Evolutionary conservation across 345 rosid species (phyloP).

Genomic region (Cardamine chenopodiifolia): DNA sequence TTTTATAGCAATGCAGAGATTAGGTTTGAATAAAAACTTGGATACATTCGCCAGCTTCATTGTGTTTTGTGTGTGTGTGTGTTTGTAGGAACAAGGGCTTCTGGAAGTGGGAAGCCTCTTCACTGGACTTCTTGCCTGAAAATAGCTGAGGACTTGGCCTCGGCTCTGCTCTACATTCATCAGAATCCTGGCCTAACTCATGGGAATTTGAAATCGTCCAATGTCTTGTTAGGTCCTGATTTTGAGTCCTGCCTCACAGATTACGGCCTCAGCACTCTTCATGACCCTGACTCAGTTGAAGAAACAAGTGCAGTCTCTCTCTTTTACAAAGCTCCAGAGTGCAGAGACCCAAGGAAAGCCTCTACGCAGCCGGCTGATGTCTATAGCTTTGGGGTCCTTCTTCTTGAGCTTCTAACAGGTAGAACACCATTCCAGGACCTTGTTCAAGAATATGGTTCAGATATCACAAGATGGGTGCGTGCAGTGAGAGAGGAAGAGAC

Average conservation of each 20-base stretch:
- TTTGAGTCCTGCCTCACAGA: slow-evolving; percentile 97
- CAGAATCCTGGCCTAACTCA: slow-evolving; percentile 83
- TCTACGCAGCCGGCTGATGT: slow-evolving; percentile 82
- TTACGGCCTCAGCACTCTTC: slow-evolving; percentile 68
- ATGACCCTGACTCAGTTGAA: slow-evolving; percentile 69
- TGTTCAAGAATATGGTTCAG: slow-evolving; percentile 85
- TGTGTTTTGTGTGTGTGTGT: slow-evolving; percentile 4
- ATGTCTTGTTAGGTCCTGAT: slow-evolving; percentile 83
- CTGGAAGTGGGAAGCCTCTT: slow-evolving; percentile 92
- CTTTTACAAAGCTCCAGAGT: slow-evolving; percentile 90
- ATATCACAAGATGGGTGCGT: slow-evolving; percentile 87
- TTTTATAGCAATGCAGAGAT: slow-evolving; percentile 3
- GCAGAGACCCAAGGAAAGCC: slow-evolving; percentile 62
- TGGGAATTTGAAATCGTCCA: slow-evolving; percentile 88
- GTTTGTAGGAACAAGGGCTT: slow-evolving; percentile 70
- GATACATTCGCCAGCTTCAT: slow-evolving; percentile 1
- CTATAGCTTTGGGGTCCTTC: slow-evolving; percentile 91
- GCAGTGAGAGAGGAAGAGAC: slow-evolving; percentile 93
- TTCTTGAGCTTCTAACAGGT: slow-evolving; percentile 87
- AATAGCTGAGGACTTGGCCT: slow-evolving; percentile 94
- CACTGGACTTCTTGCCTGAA: slow-evolving; percentile 99
- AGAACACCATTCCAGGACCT: slow-evolving; percentile 95
- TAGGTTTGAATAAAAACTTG: slow-evolving; percentile 1
- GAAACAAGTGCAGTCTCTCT: slow-evolving; percentile 74
- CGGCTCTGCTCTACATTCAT: slow-evolving; percentile 83